Percentiles rank a stretch among this genome's conserved stretches.
Evolutionary conservation across 768 basidiomycete species (phyloP).

Genomic region (Tricholoma terreum): DNA sequence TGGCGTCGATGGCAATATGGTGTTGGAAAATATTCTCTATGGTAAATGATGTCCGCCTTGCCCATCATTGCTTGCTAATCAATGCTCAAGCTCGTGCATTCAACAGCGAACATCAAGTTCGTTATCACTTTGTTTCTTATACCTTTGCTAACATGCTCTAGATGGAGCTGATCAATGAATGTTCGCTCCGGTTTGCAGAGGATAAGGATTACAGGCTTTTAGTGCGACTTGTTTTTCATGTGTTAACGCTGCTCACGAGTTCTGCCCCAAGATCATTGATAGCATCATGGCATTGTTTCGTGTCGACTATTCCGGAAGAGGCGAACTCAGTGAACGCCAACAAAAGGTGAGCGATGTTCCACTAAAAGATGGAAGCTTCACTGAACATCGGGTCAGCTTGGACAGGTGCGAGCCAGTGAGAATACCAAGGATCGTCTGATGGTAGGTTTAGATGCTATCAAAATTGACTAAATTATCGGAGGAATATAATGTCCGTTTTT

Average conservation of each 20-base stretch:
- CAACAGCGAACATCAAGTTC: slow-evolving; percentile 89
- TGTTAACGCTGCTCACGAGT: slow-evolving; percentile 9
- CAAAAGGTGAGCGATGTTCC: slow-evolving; percentile 62
- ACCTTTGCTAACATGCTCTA: slow-evolving; percentile 22
- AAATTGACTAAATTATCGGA: slow-evolving; percentile 89
- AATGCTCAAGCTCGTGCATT: slow-evolving; percentile 71
- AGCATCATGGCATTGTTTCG: slow-evolving; percentile 97
- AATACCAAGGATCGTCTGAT: not conserved
- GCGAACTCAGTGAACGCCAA: slow-evolving; percentile 90
- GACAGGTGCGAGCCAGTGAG: slow-evolving; percentile 51
- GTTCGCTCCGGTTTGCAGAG: slow-evolving; percentile 84
- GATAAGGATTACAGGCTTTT: slow-evolving; percentile 80
- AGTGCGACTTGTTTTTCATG: slow-evolving; percentile 30
- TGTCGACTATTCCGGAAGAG: slow-evolving; percentile 90
- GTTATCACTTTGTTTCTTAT: not conserved
- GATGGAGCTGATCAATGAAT: slow-evolving; percentile 93
- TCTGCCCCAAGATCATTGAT: slow-evolving; percentile 71
- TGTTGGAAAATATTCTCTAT: slow-evolving; percentile 88
- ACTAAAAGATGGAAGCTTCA: not conserved
- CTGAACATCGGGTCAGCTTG: slow-evolving; percentile 51
- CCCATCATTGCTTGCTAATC: slow-evolving; percentile 1
- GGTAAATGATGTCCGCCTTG: slow-evolving; percentile 38
- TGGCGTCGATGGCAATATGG: slow-evolving; percentile 87
- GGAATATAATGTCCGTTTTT: slow-evolving; percentile 71
- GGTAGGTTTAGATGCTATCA: slow-evolving; percentile 68